phyloP scores from a whole-genome alignment of 345 rosid genomes.

The Hibiscus tridactylites region DNA sequence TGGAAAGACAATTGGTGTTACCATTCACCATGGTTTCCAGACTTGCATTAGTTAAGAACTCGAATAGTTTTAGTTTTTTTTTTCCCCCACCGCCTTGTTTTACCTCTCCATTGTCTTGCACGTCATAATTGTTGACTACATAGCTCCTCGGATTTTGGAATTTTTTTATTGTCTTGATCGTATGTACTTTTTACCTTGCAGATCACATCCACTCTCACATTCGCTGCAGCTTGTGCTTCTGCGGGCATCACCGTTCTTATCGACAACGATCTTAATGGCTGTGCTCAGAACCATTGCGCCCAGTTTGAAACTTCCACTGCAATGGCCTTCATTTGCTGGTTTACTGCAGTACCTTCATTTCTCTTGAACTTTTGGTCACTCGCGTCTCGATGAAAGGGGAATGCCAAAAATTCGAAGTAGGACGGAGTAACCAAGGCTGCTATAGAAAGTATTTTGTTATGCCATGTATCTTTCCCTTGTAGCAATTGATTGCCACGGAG shows the following conservation, averaged over 20 bases:
- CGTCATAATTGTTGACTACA: background rate
- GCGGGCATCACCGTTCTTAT: conserved; percentile 80
- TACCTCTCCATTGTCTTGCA: background rate
- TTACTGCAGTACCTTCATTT: conserved; percentile 55
- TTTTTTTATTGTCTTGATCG: background rate
- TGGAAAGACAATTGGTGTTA: background rate
- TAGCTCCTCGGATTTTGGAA: background rate
- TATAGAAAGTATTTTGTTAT: background rate
- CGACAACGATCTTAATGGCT: conserved; percentile 55
- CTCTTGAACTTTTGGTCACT: conserved; percentile 66
- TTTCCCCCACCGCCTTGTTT: background rate
- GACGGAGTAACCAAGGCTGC: background rate
- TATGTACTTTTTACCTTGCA: conserved; percentile 19
- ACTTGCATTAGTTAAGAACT: background rate
- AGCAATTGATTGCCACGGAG: background rate
- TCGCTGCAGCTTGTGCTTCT: conserved; percentile 78
- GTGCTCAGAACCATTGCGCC: conserved; percentile 44
- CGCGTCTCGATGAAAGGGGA: conserved; percentile 39
- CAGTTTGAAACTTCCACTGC: conserved; percentile 71
- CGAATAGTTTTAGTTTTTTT: background rate
- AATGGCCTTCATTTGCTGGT: conserved; percentile 73
- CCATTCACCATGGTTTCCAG: background rate
- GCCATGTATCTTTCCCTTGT: background rate
- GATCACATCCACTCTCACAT: conserved; percentile 66
- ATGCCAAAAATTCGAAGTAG: background rate